These are phyloP conservation scores for Trichosporon coremiiforme DNA, from an alignment of 1,284 basidiomycete species.

Conservation along the genomic window DNA sequence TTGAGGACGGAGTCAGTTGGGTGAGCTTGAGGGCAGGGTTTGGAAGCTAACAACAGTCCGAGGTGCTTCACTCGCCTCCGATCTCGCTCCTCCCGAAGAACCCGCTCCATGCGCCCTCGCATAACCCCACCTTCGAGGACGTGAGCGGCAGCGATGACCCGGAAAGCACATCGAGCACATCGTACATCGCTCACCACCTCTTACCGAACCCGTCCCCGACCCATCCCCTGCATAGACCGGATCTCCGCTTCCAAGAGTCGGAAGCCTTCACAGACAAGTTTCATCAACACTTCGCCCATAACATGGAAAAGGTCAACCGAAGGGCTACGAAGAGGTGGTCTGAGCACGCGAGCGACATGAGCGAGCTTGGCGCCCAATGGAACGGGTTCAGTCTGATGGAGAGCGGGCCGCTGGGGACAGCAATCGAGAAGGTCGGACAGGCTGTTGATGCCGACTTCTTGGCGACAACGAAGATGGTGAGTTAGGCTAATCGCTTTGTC, in stretches of 20 bases:
- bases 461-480: conserved; percentile 81
- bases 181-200: conserved; percentile 57
- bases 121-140: conserved; percentile 72
- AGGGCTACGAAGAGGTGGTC: conserved; percentile 91
- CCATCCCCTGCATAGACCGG: conserved; percentile 81
- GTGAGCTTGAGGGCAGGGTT: conserved; percentile 57
- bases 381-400: conserved; percentile 90
- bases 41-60: conserved; percentile 62
- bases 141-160: conserved; percentile 35
- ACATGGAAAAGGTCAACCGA: conserved; percentile 94
- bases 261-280: conserved; percentile 97
- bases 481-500: conserved; percentile 36
- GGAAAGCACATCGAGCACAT: conserved; percentile 36
- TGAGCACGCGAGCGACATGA: conserved; percentile 86
- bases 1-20: conserved; percentile 96
- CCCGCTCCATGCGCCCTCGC: conserved; percentile 89
- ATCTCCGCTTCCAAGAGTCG: conserved; percentile 92
- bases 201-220: conserved; percentile 85
- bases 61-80: conserved; percentile 89
- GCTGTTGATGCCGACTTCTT: conserved; percentile 93
- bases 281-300: conserved; percentile 82
- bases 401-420: conserved; percentile 46
- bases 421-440: conserved; percentile 67
- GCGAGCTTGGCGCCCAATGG: conserved; percentile 90
- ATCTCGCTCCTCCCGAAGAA: conserved; percentile 90